Conservation (phyloP, 208 protist genomes). For the Blastocrithidia nonstop region DNA sequence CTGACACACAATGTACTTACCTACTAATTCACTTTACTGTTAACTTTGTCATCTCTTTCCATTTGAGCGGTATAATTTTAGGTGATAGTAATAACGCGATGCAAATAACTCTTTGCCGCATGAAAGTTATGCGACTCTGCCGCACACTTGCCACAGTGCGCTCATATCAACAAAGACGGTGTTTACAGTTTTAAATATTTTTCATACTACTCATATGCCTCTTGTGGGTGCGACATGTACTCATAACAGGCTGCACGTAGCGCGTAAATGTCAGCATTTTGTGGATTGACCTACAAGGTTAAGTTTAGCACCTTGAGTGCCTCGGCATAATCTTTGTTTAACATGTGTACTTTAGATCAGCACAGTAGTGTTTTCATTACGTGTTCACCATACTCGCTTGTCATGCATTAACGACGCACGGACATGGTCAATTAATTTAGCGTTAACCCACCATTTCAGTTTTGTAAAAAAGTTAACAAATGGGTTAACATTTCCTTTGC, state of each 20-base stretch:
- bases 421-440: constrained; percentile 4
- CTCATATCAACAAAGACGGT: constrained; percentile 51
- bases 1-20: too few relatives aligned
- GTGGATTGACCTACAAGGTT: constrained; percentile 41
- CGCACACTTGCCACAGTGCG: constrained; percentile 72
- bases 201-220: constrained; percentile 62
- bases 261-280: constrained; percentile 45
- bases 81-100: too few relatives aligned
- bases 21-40: too few relatives aligned
- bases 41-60: too few relatives aligned
- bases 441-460: constrained; percentile 11
- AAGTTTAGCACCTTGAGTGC: constrained; percentile 44
- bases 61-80: too few relatives aligned
- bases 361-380: constrained; percentile 17
- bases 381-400: constrained; percentile 6
- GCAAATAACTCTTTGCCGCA: constrained; percentile 25
- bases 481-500: constrained; percentile 20
- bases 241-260: constrained; percentile 70
- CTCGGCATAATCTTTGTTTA: constrained; percentile 23
- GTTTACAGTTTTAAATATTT: constrained; percentile 66
- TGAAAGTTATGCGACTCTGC: constrained; percentile 43
- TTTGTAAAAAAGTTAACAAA: constrained; percentile 55
- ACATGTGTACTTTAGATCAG: constrained; percentile 41
- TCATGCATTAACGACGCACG: constrained; percentile 6
- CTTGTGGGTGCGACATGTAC: constrained; percentile 15